Conservation (phyloP, 345 rosid species). For the Acer saccharum region DNA sequence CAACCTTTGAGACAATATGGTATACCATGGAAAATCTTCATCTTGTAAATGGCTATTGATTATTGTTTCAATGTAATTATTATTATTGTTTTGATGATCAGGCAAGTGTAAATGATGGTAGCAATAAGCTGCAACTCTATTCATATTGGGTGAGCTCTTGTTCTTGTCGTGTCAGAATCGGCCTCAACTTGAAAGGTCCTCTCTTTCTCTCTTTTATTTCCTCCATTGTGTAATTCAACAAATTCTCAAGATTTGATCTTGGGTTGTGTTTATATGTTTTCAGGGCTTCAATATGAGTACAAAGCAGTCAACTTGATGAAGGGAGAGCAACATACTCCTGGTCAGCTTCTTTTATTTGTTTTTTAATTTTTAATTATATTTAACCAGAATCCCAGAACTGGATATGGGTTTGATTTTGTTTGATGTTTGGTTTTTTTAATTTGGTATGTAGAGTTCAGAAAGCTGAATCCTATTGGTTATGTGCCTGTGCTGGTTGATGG, state of each 20-base stretch:
- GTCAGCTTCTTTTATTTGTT: constrained; percentile 22
- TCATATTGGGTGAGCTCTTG: constrained; percentile 44
- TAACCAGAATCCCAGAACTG: too few species aligned
- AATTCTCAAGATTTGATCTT: neutral
- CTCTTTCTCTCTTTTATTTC: neutral
- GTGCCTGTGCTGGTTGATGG: constrained; percentile 79
- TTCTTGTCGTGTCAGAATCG: constrained; percentile 56
- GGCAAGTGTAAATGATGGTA: neutral
- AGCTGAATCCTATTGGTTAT: constrained; percentile 72
- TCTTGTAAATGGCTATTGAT: too few species aligned
- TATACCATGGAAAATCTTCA: too few species aligned
- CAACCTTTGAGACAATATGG: too few species aligned
- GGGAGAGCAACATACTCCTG: constrained; percentile 60
- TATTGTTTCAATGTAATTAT: too few species aligned
- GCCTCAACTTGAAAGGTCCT: constrained; percentile 70
- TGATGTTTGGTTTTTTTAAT: neutral
- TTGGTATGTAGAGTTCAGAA: constrained; percentile 48
- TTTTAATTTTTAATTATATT: too few species aligned
- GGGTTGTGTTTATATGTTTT: neutral
- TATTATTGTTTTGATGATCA: neutral
- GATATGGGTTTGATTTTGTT: neutral
- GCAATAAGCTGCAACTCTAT: constrained; percentile 46
- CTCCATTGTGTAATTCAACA: too few species aligned
- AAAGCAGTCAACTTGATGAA: constrained; percentile 51
- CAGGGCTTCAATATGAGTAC: constrained; percentile 69